phyloP scores from a whole-genome alignment of 768 basidiomycete species.

The Albatrellus ellisii region DNA sequence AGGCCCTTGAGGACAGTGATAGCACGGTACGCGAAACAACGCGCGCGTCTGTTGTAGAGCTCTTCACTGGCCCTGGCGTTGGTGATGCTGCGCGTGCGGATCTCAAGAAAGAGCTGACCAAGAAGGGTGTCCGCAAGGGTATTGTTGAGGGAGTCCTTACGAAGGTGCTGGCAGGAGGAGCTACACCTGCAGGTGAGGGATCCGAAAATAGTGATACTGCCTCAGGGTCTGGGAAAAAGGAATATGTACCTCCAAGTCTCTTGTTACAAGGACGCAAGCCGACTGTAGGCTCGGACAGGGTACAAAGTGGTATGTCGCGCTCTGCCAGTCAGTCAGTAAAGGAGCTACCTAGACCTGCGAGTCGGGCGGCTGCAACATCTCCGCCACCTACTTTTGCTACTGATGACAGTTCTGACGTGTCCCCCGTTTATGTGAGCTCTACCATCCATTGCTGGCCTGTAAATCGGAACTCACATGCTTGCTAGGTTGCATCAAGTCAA shows the following conservation, averaged over 20 bases:
- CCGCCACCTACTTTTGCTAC: constrained; percentile 27
- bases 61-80: constrained; percentile 77
- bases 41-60: constrained; percentile 62
- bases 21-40: constrained; percentile 82
- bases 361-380: constrained; percentile 41
- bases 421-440: constrained; percentile 53
- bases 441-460: neutral
- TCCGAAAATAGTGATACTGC: constrained; percentile 44
- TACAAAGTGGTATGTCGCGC: constrained; percentile 24
- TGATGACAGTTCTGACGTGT: constrained; percentile 27
- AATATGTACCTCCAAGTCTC: constrained; percentile 68
- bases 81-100: constrained; percentile 83
- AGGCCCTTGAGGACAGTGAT: constrained; percentile 82
- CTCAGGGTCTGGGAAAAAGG: constrained; percentile 27
- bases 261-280: constrained; percentile 43
- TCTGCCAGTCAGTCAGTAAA: constrained; percentile 35
- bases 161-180: constrained; percentile 41
- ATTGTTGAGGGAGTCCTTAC: constrained; percentile 72
- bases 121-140: constrained; percentile 76
- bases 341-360: constrained; percentile 41
- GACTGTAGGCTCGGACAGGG: constrained; percentile 8
- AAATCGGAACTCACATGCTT: neutral
- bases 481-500: constrained; percentile 66
- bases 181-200: constrained; percentile 35
- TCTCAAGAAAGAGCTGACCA: constrained; percentile 82